These are phyloP conservation scores for Aureobasidium sp. DNA, from an alignment of 2,329 filamentous ascomycete species.

Conservation along the genomic window DNA sequence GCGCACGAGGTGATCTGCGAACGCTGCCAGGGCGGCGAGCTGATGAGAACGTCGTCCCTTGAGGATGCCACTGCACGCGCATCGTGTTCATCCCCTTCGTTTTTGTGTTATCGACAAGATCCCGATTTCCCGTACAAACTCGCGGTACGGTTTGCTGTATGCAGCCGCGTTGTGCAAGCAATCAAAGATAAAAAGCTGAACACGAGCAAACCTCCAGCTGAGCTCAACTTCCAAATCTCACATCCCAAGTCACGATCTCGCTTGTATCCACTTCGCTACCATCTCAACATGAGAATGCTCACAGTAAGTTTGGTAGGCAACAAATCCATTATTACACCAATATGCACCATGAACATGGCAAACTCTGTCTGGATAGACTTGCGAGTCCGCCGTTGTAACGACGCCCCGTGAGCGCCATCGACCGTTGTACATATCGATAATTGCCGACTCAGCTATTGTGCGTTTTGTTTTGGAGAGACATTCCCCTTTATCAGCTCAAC, in stretches of 20 bases:
- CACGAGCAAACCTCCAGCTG: background rate
- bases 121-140: background rate
- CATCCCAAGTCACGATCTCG: background rate
- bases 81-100: background rate
- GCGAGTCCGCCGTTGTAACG: conserved; percentile 5
- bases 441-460: conserved; percentile 16
- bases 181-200: conserved; percentile 7
- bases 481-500: conserved; percentile 5
- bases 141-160: background rate
- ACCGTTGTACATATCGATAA: conserved; percentile 14
- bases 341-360: background rate
- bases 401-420: conserved; percentile 12
- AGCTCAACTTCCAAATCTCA: background rate
- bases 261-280: background rate
- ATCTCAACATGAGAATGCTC: background rate
- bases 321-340: background rate
- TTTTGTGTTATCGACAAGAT: background rate
- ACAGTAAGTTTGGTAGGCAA: background rate
- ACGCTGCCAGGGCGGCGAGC: background rate
- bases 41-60: conserved; percentile 1
- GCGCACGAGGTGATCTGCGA: conserved; percentile 11
- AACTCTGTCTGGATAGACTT: background rate
- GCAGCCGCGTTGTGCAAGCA: background rate
- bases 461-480: conserved; percentile 15
- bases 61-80: background rate